Evolutionary conservation across 345 rosid genomes (phyloP), one percentile per base, ranked within the genome.

Genomic region (Arabidopsis arenosa): DNA sequence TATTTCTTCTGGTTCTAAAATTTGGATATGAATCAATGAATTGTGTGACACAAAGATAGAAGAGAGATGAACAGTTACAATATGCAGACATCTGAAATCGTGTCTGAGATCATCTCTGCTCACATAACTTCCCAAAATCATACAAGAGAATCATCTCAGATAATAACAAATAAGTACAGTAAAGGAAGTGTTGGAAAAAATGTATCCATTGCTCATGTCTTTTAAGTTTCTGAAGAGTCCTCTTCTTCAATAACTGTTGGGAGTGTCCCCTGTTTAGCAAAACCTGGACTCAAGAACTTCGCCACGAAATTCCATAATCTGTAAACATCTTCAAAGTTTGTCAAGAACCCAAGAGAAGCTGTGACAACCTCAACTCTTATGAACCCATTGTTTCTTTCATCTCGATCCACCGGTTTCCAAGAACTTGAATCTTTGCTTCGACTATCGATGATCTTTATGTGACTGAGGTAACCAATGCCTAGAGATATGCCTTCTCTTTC

Each of bases 261-360:
- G 63, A 91, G 92, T 66, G 85, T 72, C 36, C 92, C 92, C 52
- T 91, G 96, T 54, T 82, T 80, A 75, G 86, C 80, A 61, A 89
- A 93, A 33, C 81, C 65, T 0, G 98, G 88, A 78, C 92, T 86
- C 63, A 93, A 92, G 81, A 96, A 96, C 88, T 89, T 96, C 1
- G 98, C 91, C 44, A 89, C 90, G 45, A 96, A 93, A 37, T 83
- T 87, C 99, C 98, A 95, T 73, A 95, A 66, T 78, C 87, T 89
- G 85, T 89, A 89, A 53, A 95, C 98, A 81, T 95, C 99, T 81
- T 93, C 98, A 68, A 96, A 96, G 86, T 96, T 88, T 18, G 97
- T 93, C 73, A 96, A 83, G 81, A 96, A 96, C 72, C 99, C 89
- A 0, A 96, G 90, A 32, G 99, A 96, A 60, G 97, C 98, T 15